Percentiles rank a stretch among this genome's conserved stretches.
phyloP scores from a whole-genome alignment of 2,329 filamentous ascomycete genomes.

The Claviceps maximensis region DNA sequence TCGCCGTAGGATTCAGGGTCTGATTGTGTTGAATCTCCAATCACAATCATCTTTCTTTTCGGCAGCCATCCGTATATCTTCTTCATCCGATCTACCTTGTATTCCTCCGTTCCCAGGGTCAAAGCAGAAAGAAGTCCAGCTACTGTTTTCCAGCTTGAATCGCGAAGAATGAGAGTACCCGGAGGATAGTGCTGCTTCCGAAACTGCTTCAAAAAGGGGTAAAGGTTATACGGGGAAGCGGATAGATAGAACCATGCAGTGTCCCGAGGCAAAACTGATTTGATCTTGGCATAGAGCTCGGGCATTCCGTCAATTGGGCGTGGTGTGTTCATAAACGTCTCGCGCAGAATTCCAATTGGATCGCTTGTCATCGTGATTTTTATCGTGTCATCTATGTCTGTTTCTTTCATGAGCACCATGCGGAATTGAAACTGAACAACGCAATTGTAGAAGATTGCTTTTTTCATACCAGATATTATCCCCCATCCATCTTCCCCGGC shows the following conservation, averaged over 20 bases:
- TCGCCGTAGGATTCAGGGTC: slow-evolving; percentile 86
- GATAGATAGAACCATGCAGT: slow-evolving; percentile 89
- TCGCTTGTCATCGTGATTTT: slow-evolving; percentile 77
- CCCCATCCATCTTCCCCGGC: slow-evolving; percentile 70
- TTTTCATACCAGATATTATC: slow-evolving; percentile 53
- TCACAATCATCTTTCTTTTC: slow-evolving; percentile 61
- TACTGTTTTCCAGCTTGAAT: slow-evolving; percentile 76
- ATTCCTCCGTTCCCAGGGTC: slow-evolving; percentile 68
- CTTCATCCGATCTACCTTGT: slow-evolving; percentile 70
- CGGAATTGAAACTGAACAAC: neutral
- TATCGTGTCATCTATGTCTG: slow-evolving; percentile 90
- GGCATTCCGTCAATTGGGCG: slow-evolving; percentile 69
- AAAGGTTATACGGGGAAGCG: slow-evolving; percentile 87
- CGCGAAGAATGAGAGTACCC: slow-evolving; percentile 73
- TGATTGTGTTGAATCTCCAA: slow-evolving; percentile 84
- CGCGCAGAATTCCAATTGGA: slow-evolving; percentile 64
- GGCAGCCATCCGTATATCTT: slow-evolving; percentile 74
- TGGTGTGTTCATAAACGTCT: slow-evolving; percentile 70
- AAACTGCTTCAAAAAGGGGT: slow-evolving; percentile 72
- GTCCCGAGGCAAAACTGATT: slow-evolving; percentile 35
- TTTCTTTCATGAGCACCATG: neutral
- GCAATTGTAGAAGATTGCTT: neutral
- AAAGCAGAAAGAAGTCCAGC: slow-evolving; percentile 66
- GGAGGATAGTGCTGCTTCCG: slow-evolving; percentile 55
- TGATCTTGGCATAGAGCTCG: slow-evolving; percentile 60